Percentiles rank a stretch among this genome's conserved stretches.
phyloP scores from a whole-genome alignment of 306 rosid species.

The Corylus heterophylla region DNA sequence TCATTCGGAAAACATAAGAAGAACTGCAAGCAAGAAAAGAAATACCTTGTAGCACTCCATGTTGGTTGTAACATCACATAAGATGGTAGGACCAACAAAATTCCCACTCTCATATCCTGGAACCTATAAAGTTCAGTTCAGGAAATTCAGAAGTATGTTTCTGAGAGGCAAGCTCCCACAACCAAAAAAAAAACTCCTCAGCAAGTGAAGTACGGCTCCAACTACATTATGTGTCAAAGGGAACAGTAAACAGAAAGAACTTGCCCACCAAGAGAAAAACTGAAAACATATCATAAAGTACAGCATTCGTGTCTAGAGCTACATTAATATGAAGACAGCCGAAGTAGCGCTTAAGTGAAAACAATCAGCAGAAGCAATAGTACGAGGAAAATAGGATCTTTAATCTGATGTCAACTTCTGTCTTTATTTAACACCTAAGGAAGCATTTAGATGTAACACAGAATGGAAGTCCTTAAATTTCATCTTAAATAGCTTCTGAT shows the following conservation, averaged over 20 bases:
- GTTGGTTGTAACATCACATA: constrained; percentile 55
- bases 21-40: constrained; percentile 13
- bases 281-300: not conserved
- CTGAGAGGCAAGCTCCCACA: constrained; percentile 9
- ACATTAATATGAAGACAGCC: not conserved
- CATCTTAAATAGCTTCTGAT: not conserved
- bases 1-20: constrained; percentile 11
- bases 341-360: too few relatives aligned
- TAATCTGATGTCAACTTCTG: not conserved
- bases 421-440: not conserved
- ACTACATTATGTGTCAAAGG: not conserved
- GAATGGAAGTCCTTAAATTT: not conserved
- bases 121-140: constrained; percentile 41
- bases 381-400: too few relatives aligned
- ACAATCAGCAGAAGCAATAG: too few relatives aligned
- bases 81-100: constrained; percentile 67
- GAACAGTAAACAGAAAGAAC: constrained; percentile 1
- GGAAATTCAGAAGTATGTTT: constrained; percentile 18
- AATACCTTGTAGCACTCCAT: constrained; percentile 72
- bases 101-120: constrained; percentile 71
- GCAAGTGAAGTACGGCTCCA: not conserved
- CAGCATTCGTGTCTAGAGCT: not conserved
- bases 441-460: not conserved
- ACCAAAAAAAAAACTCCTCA: not conserved
- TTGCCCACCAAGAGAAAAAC: not conserved